Base-by-base conservation (phyloP, 1,284 basidiomycete species). In the Vanrija sp. region DNA sequence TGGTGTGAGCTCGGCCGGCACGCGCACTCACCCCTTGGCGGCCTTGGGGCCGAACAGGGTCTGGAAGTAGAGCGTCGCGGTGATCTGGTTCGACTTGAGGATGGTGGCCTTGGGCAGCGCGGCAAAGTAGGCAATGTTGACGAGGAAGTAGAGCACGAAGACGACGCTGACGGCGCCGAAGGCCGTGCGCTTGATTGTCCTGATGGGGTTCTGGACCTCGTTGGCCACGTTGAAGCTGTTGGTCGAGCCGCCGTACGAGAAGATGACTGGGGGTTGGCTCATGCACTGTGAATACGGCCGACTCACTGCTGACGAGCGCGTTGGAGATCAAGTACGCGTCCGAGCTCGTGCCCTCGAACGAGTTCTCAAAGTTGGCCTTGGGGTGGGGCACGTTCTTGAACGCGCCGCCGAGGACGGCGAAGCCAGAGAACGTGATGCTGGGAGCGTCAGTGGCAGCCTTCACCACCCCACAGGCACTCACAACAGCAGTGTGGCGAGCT, bases 211-310 rank as follows among this genome's bases (percentile, higher is more conserved):
- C 42, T 67, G 67, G 39, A 78, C 67, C 68, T 83, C 82, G 47
- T 75, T 76, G 6, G 79, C 55, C 6, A 81, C 73, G 57, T 79
- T 79, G 65, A 79, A 77, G 4, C 77, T 71, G 56, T 80, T 81
- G 22, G 57, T 49, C 63, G 77, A 82, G 14, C 82, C 81, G 10
- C 45, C 51, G 47, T 64, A 62, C 20, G 48, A 52, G 37, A 19
- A 39, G n/a, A 19, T 39, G n/a, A 39, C n/a, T 19, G 37, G 37
- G 6, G 37, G 37, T 9, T 10, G n/a, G n/a, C 7, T n/a, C n/a
- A n/a, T n/a, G n/a, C n/a, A n/a, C n/a, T n/a, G 37, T 16, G n/a
- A 10, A 7, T 19, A 7, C 2, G 7, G n/a, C 10, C 19, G 15
- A 19, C 37, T 19, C 10, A 27, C 55, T 56, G 41, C 56, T 66